Percentiles rank a stretch among this genome's conserved stretches.
These are phyloP conservation scores for Pseudozyma thailandica DNA, from an alignment of 1,284 basidiomycete species.

Conservation along the genomic window DNA sequence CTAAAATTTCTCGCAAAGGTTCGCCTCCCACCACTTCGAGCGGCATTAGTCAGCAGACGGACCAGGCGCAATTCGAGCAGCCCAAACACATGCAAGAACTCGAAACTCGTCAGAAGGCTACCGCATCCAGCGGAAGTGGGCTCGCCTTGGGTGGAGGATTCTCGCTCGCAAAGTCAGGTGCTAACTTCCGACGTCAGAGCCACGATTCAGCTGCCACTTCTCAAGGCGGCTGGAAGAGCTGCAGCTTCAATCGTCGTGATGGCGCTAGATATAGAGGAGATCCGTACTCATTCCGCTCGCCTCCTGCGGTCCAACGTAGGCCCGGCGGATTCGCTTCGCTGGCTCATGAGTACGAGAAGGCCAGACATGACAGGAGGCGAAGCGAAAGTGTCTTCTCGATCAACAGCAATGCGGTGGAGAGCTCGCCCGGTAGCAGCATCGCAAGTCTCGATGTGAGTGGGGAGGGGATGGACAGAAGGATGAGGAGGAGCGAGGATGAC, in stretches of 20 bases:
- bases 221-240: conserved; percentile 10
- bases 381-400: conserved; percentile 36
- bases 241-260: conserved; percentile 20
- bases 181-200: conserved; percentile 36
- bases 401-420: conserved; percentile 35
- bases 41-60: background rate
- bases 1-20: conserved; percentile 23
- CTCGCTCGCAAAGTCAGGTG: conserved; percentile 42
- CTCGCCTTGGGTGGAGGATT: conserved; percentile 47
- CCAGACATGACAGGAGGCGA: conserved; percentile 18
- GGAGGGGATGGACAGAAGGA: background rate
- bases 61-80: conserved; percentile 11
- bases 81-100: conserved; percentile 44
- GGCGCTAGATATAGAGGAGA: conserved; percentile 6
- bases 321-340: conserved; percentile 48
- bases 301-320: conserved; percentile 37
- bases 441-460: conserved; percentile 23
- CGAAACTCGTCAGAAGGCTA: conserved; percentile 10
- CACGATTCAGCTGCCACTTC: conserved; percentile 9
- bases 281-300: conserved; percentile 20
- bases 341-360: conserved; percentile 42
- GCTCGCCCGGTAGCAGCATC: conserved; percentile 40
- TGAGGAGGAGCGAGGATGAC: background rate
- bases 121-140: conserved; percentile 17
- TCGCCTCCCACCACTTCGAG: conserved; percentile 10